A percentile compares a stretch with the other conserved stretches of the same genome.
Evolutionary conservation across 257 asterid genomes (phyloP).

Genomic region (Marsdenia floribunda): DNA sequence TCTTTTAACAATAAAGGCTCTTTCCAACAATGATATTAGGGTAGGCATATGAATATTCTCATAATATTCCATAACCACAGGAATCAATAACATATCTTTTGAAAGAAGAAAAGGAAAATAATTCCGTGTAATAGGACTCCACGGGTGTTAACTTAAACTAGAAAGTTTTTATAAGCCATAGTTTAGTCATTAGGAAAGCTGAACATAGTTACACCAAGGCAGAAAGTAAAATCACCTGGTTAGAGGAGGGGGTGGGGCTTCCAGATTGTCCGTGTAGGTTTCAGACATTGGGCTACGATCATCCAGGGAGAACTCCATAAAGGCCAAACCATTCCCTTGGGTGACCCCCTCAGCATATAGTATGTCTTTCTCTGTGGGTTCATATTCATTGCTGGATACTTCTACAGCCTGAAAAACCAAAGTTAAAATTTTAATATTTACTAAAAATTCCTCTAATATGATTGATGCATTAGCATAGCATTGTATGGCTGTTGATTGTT

Average conservation of each 20-base stretch:
- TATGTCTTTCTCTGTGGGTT: conserved; percentile 86
- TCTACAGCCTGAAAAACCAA: conserved; percentile 65
- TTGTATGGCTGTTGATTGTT: neutral
- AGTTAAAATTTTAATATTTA: neutral
- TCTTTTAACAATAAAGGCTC: neutral
- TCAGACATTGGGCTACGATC: conserved; percentile 97
- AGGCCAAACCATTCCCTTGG: conserved; percentile 87
- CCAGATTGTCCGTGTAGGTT: conserved; percentile 71
- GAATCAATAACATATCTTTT: neutral
- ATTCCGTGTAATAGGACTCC: neutral
- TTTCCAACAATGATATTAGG: no score
- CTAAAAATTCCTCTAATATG: neutral
- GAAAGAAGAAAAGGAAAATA: neutral
- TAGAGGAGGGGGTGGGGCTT: conserved; percentile 57
- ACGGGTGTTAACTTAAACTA: neutral
- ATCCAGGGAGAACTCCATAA: conserved; percentile 88
- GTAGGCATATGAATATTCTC: neutral
- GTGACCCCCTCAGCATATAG: conserved; percentile 92
- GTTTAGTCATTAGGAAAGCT: neutral
- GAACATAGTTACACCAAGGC: conserved; percentile 5
- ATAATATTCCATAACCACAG: neutral
- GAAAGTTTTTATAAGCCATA: neutral
- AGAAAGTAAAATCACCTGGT: conserved; percentile 42
- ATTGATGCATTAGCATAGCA: neutral
- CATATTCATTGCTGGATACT: conserved; percentile 92